phyloP scores from a whole-genome alignment of 2,329 filamentous ascomycete species.

The Diplodia scrobiculata region DNA sequence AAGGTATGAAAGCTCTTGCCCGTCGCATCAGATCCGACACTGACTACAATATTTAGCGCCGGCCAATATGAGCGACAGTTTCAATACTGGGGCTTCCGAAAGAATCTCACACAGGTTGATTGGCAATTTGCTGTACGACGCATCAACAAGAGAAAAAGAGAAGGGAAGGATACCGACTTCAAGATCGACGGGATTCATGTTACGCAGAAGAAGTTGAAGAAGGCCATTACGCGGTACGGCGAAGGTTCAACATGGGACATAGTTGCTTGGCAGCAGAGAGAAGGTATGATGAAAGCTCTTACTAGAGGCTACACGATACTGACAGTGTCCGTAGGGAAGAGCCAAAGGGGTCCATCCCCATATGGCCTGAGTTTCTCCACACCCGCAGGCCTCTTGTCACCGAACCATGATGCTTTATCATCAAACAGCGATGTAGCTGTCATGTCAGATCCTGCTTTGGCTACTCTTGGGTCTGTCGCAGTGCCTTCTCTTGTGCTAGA shows the following conservation, averaged over 20 bases:
- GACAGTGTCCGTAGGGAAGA: not conserved
- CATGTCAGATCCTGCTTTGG: too few relatives aligned
- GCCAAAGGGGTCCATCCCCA: not conserved
- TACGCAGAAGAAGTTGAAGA: not conserved
- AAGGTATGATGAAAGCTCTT: not conserved
- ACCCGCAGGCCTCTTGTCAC: too few relatives aligned
- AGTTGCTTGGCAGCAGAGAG: not conserved
- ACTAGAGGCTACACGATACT: not conserved
- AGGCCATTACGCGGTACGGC: not conserved
- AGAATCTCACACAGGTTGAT: slow-evolving; percentile 33
- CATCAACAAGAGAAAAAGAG: slow-evolving; percentile 30
- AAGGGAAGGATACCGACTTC: slow-evolving; percentile 31
- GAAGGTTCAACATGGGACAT: not conserved
- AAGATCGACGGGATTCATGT: not conserved
- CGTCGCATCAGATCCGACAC: not conserved
- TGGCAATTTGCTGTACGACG: slow-evolving; percentile 34
- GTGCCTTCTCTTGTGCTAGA: not conserved
- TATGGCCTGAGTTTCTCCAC: not conserved
- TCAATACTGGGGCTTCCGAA: slow-evolving; percentile 36
- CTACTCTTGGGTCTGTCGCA: too few relatives aligned
- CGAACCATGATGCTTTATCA: too few relatives aligned
- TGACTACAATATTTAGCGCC: slow-evolving; percentile 28
- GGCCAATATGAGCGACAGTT: slow-evolving; percentile 36
- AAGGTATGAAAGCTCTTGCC: not conserved
- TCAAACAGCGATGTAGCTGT: too few relatives aligned